Base-by-base conservation (phyloP, 352 stramenopile species). In the Phytophthora pseudosyringae region DNA sequence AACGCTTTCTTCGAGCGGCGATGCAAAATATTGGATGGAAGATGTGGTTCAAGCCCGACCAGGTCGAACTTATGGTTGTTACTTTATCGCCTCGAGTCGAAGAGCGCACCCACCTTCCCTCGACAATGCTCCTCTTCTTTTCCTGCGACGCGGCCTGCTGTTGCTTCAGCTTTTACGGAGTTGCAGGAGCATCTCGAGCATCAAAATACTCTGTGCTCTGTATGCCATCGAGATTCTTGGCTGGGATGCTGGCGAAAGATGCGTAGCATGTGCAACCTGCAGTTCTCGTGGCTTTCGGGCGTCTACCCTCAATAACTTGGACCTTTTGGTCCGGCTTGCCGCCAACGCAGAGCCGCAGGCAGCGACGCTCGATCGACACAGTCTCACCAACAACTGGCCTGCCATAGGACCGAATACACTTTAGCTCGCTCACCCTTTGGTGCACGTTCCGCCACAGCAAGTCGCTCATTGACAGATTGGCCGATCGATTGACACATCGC, bases 161-260 rank as follows among this genome's bases (percentile, higher is more conserved):
- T 71, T 67, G 43, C 44, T 62, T 67, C 29, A 58, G 64, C 25
- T 72, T 71, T 54, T 72, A 72, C 64, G 58, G 64, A 72, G 64
- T 47, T 68, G 64, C 49, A 55, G n/a, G 50, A 44, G 16, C 43
- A 48, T 61, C 47, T 47, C 26, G 36, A 59, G 47, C 48, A 51
- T 52, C 47, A 43, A 69, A 71, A 71, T 11, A 33, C 33, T 51
- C 32, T 28, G 41, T 10, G 10, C 5, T 45, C 33, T 50, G 43
- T 46, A 56, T 63, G 33, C 21, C 29, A 44, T 28, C 25, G 41
- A 61, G 64, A 63, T 67, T 71, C 29, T 47, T 45, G 44, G 47
- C 38, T 41, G 5, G 58, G 64, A 72, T 68, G 38, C 45, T 64
- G 58, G 44, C 64, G 49, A 57, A 56, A 67, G 64, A 72, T 72